phyloP scores from a whole-genome alignment of 2,329 filamentous ascomycete genomes.

The Trichophyton rubrum region DNA sequence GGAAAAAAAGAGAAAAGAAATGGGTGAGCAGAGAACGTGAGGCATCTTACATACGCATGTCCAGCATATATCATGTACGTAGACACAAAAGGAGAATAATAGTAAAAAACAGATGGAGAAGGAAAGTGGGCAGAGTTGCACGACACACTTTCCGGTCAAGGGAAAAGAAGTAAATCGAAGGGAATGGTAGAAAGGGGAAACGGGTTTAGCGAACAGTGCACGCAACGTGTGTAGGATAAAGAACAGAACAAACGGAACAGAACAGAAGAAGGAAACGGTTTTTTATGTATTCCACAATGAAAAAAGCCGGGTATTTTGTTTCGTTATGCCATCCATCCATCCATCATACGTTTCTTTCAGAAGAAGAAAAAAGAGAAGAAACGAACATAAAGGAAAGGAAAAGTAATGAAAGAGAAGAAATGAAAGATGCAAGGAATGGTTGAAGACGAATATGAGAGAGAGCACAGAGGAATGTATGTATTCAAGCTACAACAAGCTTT shows the following conservation, averaged over 20 bases:
- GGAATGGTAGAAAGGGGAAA: not conserved
- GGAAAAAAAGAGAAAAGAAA: not conserved
- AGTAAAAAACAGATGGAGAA: not conserved
- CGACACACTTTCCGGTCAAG: not conserved
- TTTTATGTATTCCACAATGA: conserved; percentile 4
- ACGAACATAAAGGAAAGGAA: too few species aligned
- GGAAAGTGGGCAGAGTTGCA: not conserved
- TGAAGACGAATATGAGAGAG: not conserved
- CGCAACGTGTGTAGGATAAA: not conserved
- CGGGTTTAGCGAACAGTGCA: not conserved
- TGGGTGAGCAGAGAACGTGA: not conserved
- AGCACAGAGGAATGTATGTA: not conserved
- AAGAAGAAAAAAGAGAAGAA: not conserved
- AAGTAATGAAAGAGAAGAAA: not conserved
- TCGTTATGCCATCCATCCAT: conserved; percentile 3
- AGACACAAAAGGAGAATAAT: not conserved
- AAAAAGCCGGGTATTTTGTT: conserved; percentile 2
- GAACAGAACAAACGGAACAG: not conserved
- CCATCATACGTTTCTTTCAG: conserved; percentile 1
- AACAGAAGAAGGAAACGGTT: not conserved
- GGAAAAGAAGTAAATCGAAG: not conserved
- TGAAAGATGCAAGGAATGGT: not conserved
- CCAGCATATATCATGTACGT: conserved; percentile 1
- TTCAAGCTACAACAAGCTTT: not conserved
- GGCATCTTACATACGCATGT: not conserved